phyloP scores from a whole-genome alignment of 441 rosid genomes.

The Codiaeum variegatum region DNA sequence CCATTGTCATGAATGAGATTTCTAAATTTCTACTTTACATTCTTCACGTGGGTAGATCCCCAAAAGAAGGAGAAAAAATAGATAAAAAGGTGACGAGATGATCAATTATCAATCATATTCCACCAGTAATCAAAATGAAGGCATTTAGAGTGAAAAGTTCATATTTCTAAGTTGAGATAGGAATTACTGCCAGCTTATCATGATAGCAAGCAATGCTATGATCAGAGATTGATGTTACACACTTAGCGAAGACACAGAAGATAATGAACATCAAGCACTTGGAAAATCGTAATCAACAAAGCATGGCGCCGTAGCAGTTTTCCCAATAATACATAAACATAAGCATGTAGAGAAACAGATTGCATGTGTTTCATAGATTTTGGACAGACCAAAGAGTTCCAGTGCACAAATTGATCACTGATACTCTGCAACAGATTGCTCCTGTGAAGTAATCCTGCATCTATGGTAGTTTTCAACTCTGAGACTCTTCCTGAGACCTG shows the following conservation, averaged over 20 bases:
- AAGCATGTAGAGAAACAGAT: background rate
- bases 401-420: constrained; percentile 64
- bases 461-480: constrained; percentile 73
- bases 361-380: background rate
- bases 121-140: background rate
- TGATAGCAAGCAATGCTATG: background rate
- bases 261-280: background rate
- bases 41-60: background rate
- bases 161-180: background rate
- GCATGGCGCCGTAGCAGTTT: background rate
- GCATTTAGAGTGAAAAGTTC: background rate
- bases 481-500: constrained; percentile 71
- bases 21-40: background rate
- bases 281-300: background rate
- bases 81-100: background rate
- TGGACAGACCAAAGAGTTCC: constrained; percentile 64
- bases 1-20: constrained; percentile 3
- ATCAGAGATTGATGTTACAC: background rate
- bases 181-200: background rate
- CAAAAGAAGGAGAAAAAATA: background rate
- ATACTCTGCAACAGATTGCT: constrained; percentile 59
- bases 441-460: constrained; percentile 61
- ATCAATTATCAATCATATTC: background rate
- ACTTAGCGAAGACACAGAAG: background rate
- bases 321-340: background rate